Base-by-base conservation (phyloP, 176 grass and related monocot species). In the Aegilops tauschii region DNA sequence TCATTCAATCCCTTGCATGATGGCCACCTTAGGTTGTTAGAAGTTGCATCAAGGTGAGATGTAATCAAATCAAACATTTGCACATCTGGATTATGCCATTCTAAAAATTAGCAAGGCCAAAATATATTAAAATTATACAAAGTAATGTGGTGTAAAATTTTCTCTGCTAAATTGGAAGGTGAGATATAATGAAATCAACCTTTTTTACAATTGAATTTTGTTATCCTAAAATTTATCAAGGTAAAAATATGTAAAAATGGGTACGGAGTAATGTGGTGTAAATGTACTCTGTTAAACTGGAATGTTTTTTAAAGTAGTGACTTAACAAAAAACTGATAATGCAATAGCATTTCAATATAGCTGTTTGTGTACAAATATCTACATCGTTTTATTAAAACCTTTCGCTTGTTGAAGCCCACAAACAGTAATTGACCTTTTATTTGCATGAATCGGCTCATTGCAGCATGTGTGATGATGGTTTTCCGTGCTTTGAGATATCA, bases 1-100 rank as follows among this genome's bases (percentile, higher is more conserved):
- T 98, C 96, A 84, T 96, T 98, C 90, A 94, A 98, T 89, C 96
- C 96, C n/a, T 73, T 98, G 84, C 96, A 98, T 91, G 96, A 94
- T 92, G 96, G 96, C 4, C 96, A 98, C 73, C 79, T 98, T 68
- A 98, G 73, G 83, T 76, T 96, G 80, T 84, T 96, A 63, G 92
- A 98, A 63, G 90, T 93, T 94, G 92, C 92, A 81, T 85, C 84
- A 85, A 94, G 88, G 97, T 98, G 54, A 78, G 76, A 74, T 90
- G 61, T 83, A 34, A 59, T 11, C 5, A 31, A 21, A 83, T 59
- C 27, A 73, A 44, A 65, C 28, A 76, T 83, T 42, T 21, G 4
- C 44, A 69, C 56, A 20, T 0, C 64, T 61, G 3, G 12, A 63
- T 80, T 61, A 87, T 25, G 3, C 36, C 67, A 61, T 73, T 65